phyloP scores from a whole-genome alignment of 75 land plant species.

The Cupressus sempervirens region DNA sequence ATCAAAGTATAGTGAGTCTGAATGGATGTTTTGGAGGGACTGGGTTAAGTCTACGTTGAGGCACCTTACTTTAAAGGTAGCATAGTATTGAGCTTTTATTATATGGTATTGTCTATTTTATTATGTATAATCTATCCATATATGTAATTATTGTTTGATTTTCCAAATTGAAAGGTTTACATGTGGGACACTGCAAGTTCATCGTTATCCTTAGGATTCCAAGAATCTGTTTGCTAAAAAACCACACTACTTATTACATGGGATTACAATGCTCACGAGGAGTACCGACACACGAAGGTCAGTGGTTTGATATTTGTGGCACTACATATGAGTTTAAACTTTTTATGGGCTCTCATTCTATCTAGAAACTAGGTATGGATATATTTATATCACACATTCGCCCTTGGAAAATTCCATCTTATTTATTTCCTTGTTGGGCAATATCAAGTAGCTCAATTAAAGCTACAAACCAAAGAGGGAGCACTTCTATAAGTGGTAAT shows the following conservation, averaged over 20 bases:
- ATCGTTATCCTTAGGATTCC: slow-evolving; percentile 36
- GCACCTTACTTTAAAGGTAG: slow-evolving; percentile 41
- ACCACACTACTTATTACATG: slow-evolving; percentile 41
- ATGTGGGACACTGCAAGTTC: slow-evolving; percentile 38
- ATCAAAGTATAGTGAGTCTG: slow-evolving; percentile 45
- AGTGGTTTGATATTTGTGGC: slow-evolving; percentile 39
- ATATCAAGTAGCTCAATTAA: slow-evolving; percentile 15
- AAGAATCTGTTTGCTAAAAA: slow-evolving; percentile 19
- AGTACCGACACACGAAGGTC: slow-evolving; percentile 32
- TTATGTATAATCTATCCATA: not conserved
- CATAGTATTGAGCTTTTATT: not conserved
- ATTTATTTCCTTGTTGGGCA: slow-evolving; percentile 38
- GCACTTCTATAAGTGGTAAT: not conserved
- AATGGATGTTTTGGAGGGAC: slow-evolving; percentile 55
- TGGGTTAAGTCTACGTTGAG: slow-evolving; percentile 52
- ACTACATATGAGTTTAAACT: slow-evolving; percentile 45
- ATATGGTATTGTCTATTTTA: not conserved
- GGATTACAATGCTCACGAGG: slow-evolving; percentile 48
- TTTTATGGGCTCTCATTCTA: slow-evolving; percentile 23
- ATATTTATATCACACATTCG: slow-evolving; percentile 44
- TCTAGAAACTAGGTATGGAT: slow-evolving; percentile 49
- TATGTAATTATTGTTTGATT: not conserved
- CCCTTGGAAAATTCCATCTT: slow-evolving; percentile 38
- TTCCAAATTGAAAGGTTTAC: slow-evolving; percentile 41
- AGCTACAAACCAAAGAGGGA: not conserved